phyloP scores from a whole-genome alignment of 148 eudicot genomes.

The Spergularia bocconei region DNA sequence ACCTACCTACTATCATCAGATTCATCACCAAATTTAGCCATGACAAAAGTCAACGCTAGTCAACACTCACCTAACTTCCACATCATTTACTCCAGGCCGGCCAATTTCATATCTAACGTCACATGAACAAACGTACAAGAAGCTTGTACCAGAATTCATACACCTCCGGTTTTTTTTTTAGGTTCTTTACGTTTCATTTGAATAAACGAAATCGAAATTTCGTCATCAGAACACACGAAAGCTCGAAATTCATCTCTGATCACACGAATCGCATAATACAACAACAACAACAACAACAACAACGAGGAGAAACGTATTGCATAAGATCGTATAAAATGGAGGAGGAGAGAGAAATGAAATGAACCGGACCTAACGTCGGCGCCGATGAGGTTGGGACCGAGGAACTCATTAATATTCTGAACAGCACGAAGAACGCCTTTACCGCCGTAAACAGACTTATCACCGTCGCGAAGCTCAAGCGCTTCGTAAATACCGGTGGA shows the following conservation, averaged over 20 bases:
- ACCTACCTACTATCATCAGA: neutral
- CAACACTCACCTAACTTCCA: neutral
- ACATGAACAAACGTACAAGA: too few relatives aligned
- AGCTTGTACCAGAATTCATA: too few relatives aligned
- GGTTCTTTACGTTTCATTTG: too few relatives aligned
- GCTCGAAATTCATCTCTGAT: too few relatives aligned
- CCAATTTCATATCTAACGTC: neutral
- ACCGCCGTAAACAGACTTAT: conserved; percentile 74
- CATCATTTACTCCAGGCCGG: neutral
- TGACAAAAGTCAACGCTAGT: neutral
- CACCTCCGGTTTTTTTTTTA: too few relatives aligned
- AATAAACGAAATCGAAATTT: too few relatives aligned
- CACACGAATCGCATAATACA: too few relatives aligned
- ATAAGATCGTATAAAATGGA: too few relatives aligned
- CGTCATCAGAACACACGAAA: too few relatives aligned
- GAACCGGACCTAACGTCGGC: conserved; percentile 63
- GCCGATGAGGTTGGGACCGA: conserved; percentile 75
- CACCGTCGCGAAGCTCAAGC: conserved; percentile 91
- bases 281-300: neutral
- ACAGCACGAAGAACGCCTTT: conserved; percentile 90
- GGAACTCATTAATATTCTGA: conserved; percentile 63
- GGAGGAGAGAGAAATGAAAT: neutral
- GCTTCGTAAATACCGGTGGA: conserved; percentile 98
- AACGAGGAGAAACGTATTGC: too few relatives aligned
- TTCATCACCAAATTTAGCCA: too few relatives aligned